Base-by-base conservation (phyloP, 2,329 filamentous ascomycete species). In the Microsporum ferrugineum region DNA sequence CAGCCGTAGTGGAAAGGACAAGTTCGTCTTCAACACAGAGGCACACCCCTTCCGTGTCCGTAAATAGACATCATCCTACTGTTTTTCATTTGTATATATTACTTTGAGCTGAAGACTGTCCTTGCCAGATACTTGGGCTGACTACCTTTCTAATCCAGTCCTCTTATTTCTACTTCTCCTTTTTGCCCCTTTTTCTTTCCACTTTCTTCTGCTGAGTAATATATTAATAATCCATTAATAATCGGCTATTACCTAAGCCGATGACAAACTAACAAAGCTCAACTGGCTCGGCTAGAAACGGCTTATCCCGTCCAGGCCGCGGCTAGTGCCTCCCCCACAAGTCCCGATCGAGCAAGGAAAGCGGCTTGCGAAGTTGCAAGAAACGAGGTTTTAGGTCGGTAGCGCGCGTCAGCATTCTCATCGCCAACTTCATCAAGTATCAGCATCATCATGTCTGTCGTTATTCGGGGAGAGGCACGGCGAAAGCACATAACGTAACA, bases 21-120 rank as follows among this genome's bases (percentile, higher is more conserved):
- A 73, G 34, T 86, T 78, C 69, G 84, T 86, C 7, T 85, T 80
- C 66, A 87, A 86, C 67, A 87, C 84, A 0, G 84, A 87, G 71
- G 84, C 82, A 33, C 84, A 87, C 75, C 84, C 84, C 2, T 72
- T 84, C 23, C 79, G 72, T 69, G 51, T 55, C 51, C 51, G 51
- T 17, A 55, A 34, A 33, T 55, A 55, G 8, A 5, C 31, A 7
- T 2, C 10, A 6, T 7, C 14, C 33, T 5, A 14, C 3, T 12
- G 27, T 12, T 12, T 51, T 51, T 10, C 10, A 14, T 51, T 51
- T 51, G 45, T 51, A 51, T 29, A 51, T 51, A 51, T 31, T 51
- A 14, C 27, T 29, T 51, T 51, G 45, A 7, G 27, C 27, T 29
- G 23, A 51, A 29, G 45, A 12, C 23, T 51, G 23, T 6, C 45